Percentiles rank a stretch among this genome's conserved stretches.
Evolutionary conservation across 2,329 filamentous ascomycete genomes (phyloP).

Genomic region (Thelonectria blattea): DNA sequence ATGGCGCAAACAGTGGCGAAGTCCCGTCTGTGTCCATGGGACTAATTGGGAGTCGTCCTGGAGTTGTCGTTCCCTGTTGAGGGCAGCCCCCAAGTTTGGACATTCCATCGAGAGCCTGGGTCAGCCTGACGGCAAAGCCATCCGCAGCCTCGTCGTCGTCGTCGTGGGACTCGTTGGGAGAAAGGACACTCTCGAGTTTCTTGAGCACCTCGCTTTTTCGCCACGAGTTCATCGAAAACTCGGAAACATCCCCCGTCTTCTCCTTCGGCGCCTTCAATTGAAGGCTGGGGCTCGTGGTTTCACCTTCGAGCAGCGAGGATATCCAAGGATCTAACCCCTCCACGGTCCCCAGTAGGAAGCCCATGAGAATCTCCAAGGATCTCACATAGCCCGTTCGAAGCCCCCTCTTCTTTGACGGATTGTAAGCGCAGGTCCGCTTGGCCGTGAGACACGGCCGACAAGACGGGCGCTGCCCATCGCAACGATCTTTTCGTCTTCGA

Average conservation of each 20-base stretch:
- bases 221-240: constrained; percentile 10
- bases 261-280: not conserved
- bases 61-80: not conserved
- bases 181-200: constrained; percentile 1
- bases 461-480: constrained; percentile 16
- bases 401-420: constrained; percentile 21
- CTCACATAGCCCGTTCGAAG: constrained; percentile 25
- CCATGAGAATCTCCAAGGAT: constrained; percentile 17
- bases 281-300: not conserved
- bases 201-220: constrained; percentile 9
- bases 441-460: constrained; percentile 12
- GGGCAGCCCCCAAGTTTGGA: not conserved
- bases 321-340: constrained; percentile 15
- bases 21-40: constrained; percentile 9
- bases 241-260: not conserved
- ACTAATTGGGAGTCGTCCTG: not conserved
- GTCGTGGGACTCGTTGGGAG: not conserved
- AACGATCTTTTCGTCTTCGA: constrained; percentile 23
- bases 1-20: not conserved
- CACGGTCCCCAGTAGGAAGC: constrained; percentile 12
- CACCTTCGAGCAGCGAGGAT: constrained; percentile 12
- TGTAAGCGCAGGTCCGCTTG: constrained; percentile 13
- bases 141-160: constrained; percentile 14
- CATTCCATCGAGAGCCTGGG: constrained; percentile 4
- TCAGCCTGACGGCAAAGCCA: constrained; percentile 8